Percentiles rank a stretch among this genome's conserved stretches.
phyloP scores from a whole-genome alignment of 192 early-diverging fungal genomes.

The Podila epicladia region DNA sequence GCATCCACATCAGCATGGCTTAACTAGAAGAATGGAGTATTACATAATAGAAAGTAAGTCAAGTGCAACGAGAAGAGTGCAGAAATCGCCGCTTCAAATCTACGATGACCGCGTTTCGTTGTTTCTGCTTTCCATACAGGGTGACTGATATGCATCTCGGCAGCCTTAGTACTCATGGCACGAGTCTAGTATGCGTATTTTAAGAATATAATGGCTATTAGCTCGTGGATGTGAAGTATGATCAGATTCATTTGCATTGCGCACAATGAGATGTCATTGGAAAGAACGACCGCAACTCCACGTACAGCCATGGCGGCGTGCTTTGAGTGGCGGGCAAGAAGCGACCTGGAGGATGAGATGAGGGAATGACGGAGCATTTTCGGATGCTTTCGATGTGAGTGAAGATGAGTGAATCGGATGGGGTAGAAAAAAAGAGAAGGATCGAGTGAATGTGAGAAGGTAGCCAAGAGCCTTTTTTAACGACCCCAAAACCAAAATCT shows the following conservation, averaged over 20 bases:
- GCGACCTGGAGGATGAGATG: constrained; percentile 20
- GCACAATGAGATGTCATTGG: not conserved
- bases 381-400: not conserved
- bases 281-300: not conserved
- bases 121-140: constrained; percentile 13
- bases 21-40: constrained; percentile 23
- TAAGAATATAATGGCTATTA: not conserved
- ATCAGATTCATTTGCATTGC: not conserved
- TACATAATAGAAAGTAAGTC: not conserved
- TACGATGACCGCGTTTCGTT: no score
- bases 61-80: not conserved
- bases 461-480: not conserved
- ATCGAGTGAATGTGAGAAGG: not conserved
- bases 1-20: constrained; percentile 63
- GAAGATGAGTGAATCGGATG: not conserved
- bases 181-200: constrained; percentile 13
- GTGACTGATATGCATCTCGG: constrained; percentile 17
- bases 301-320: constrained; percentile 33
- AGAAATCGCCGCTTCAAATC: no score
- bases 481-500: no score
- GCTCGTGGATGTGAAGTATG: not conserved
- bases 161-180: constrained; percentile 31
- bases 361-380: constrained; percentile 47
- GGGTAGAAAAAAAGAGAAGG: not conserved
- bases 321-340: constrained; percentile 26